Evolutionary conservation across 305 asterid genomes (phyloP).

Genomic region (Fraxinus velutina): DNA sequence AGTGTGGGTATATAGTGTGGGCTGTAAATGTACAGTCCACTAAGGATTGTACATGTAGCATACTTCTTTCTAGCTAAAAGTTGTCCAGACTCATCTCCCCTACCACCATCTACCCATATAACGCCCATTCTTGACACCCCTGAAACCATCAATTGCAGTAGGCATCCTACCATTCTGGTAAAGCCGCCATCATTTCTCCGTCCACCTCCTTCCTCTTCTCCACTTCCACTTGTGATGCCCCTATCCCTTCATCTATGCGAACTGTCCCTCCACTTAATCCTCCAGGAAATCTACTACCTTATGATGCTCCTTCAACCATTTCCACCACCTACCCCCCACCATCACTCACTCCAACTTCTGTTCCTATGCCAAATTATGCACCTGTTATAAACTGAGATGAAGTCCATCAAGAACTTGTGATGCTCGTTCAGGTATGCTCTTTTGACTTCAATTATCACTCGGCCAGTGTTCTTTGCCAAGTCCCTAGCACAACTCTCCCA

Average conservation of each 20-base stretch:
- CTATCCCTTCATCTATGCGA: background rate
- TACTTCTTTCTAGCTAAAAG: background rate
- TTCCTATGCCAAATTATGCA: conserved; percentile 38
- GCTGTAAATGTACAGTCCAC: no score
- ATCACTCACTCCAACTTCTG: conserved; percentile 60
- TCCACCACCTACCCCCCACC: conserved; percentile 27
- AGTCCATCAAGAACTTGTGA: conserved; percentile 62
- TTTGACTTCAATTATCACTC: background rate
- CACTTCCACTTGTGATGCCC: background rate
- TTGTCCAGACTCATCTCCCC: background rate
- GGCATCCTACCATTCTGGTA: background rate
- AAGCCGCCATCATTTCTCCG: background rate
- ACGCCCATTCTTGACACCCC: background rate
- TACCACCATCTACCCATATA: background rate
- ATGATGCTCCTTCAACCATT: no score
- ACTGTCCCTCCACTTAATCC: background rate
- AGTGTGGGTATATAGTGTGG: no score
- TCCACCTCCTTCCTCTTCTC: no score
- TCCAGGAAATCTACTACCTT: conserved; percentile 13
- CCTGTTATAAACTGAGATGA: conserved; percentile 57
- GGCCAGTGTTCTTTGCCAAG: background rate
- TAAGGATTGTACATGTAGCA: no score
- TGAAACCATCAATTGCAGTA: background rate
- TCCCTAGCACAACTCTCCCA: background rate
- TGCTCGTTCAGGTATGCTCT: conserved; percentile 64